Conservation (phyloP, 75 land plant species). For the Gnetum montanum region DNA sequence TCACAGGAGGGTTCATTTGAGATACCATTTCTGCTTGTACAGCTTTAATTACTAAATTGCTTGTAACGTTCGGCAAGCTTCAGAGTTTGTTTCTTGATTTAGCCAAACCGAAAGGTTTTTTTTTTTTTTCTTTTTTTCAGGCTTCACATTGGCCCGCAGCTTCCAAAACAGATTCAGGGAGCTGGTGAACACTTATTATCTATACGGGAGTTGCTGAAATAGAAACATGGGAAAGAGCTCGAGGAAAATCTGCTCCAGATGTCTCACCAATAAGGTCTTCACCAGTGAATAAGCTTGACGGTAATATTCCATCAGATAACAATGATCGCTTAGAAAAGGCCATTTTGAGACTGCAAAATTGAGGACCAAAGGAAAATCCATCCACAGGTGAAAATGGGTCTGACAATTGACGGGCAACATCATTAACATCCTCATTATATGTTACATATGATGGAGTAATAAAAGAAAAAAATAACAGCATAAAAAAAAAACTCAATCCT, state of each 20-base stretch:
- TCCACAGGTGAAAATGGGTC: slow-evolving; percentile 65
- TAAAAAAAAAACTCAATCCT: no score
- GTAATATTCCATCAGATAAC: slow-evolving; percentile 66
- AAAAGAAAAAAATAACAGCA: no score
- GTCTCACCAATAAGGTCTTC: slow-evolving; percentile 53
- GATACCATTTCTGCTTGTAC: no score
- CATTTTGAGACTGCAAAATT: slow-evolving; percentile 18
- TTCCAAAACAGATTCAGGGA: slow-evolving; percentile 69
- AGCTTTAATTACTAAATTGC: no score
- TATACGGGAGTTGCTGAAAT: slow-evolving; percentile 28
- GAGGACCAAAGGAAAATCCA: slow-evolving; percentile 38
- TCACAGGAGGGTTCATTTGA: no score
- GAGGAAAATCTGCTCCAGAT: slow-evolving; percentile 42
- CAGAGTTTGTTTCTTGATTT: slow-evolving; percentile 24
- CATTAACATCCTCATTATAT: slow-evolving; percentile 17
- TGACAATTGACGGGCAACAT: slow-evolving; percentile 25
- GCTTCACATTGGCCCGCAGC: slow-evolving; percentile 96
- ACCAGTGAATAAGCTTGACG: slow-evolving; percentile 25
- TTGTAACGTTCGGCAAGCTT: slow-evolving; percentile 16
- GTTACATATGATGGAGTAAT: neutral
- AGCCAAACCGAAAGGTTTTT: slow-evolving; percentile 81
- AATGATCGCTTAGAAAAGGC: slow-evolving; percentile 44
- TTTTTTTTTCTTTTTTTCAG: slow-evolving; percentile 60
- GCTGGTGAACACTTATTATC: slow-evolving; percentile 45
- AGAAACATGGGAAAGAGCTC: slow-evolving; percentile 34